Evolutionary conservation across 1,284 basidiomycete species (phyloP).

Genomic region (Malassezia dermatis): DNA sequence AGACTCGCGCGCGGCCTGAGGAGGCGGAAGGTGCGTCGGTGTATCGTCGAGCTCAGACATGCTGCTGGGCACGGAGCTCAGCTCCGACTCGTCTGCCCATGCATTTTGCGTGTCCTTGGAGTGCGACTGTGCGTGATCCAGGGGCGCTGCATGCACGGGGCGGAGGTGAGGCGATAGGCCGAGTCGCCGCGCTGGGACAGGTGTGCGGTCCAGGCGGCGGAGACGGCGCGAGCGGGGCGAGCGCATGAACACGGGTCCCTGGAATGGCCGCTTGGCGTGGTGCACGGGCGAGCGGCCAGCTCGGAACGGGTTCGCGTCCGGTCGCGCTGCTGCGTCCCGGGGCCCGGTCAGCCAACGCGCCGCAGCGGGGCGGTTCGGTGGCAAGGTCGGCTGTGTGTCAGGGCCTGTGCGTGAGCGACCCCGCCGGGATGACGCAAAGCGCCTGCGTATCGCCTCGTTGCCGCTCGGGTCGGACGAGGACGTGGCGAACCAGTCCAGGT

Average conservation of each 20-base stretch:
- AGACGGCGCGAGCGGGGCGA: constrained; percentile 14
- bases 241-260: neutral
- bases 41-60: neutral
- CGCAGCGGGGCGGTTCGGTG: neutral
- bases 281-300: neutral
- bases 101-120: neutral
- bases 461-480: neutral
- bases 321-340: neutral
- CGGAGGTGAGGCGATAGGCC: neutral
- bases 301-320: neutral
- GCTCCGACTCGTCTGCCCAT: constrained; percentile 2
- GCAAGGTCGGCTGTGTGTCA: neutral
- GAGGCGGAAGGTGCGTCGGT: neutral
- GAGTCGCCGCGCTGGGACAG: neutral
- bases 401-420: neutral
- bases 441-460: neutral
- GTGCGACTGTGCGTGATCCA: no score
- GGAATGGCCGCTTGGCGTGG: neutral
- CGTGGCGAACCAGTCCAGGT: neutral
- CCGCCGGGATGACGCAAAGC: neutral
- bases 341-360: neutral
- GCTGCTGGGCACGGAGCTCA: constrained; percentile 1
- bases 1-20: neutral
- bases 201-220: constrained; percentile 3
- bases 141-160: neutral